phyloP scores from a whole-genome alignment of 2,329 filamentous ascomycete species.

The Pseudopithomyces maydicus region DNA sequence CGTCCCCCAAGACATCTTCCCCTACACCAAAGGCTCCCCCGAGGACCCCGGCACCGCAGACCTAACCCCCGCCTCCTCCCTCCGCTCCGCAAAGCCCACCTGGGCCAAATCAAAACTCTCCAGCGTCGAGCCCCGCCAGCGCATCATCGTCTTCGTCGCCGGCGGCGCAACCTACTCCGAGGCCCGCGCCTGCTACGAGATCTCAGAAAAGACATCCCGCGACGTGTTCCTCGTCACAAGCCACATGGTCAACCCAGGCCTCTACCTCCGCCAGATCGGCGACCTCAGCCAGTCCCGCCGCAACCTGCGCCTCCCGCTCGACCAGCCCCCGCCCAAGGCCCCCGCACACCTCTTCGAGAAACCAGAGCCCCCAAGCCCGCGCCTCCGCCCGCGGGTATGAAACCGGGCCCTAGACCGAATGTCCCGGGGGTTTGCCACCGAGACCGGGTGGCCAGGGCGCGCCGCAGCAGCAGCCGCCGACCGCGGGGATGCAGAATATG shows the following conservation, averaged over 20 bases:
- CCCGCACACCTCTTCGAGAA: constrained; percentile 86
- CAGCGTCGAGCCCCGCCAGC: constrained; percentile 80
- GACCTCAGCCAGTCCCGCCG: constrained; percentile 79
- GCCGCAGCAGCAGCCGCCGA: no score
- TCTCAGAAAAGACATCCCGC: constrained; percentile 71
- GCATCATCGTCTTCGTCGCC: constrained; percentile 92
- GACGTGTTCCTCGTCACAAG: constrained; percentile 89
- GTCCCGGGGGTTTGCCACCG: constrained; percentile 35
- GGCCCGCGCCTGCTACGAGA: constrained; percentile 84
- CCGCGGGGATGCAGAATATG: constrained; percentile 39
- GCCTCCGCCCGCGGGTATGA: constrained; percentile 55
- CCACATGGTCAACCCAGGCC: constrained; percentile 86
- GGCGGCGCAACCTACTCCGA: constrained; percentile 95
- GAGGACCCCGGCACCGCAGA: constrained; percentile 65
- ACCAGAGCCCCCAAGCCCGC: constrained; percentile 62
- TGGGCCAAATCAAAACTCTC: constrained; percentile 86
- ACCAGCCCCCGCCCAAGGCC: constrained; percentile 78
- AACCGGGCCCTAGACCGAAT: constrained; percentile 25
- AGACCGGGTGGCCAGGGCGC: constrained; percentile 35
- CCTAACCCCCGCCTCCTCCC: constrained; percentile 64
- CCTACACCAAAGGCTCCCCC: constrained; percentile 60
- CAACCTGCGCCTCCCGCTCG: constrained; percentile 78
- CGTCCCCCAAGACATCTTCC: constrained; percentile 52
- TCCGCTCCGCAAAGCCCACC: constrained; percentile 89
- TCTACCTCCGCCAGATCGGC: constrained; percentile 82